Evolutionary conservation across 352 stramenopile species (phyloP).

Genomic region (Blastocystis sp.): DNA sequence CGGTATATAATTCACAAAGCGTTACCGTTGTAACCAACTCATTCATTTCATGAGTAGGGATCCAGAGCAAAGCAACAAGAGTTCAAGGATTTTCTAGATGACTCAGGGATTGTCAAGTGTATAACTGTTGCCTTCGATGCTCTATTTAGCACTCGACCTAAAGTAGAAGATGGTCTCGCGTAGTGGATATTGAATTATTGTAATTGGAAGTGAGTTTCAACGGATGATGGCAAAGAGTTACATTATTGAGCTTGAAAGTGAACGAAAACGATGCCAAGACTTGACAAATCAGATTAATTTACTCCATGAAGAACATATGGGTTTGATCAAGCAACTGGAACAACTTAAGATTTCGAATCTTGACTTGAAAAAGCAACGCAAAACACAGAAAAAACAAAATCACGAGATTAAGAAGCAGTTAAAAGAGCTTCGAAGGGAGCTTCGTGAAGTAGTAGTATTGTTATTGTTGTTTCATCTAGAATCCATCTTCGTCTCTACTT

Average conservation of each 20-base stretch:
- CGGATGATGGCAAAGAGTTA: background rate
- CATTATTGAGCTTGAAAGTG: background rate
- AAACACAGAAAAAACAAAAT: background rate
- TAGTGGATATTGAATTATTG: background rate
- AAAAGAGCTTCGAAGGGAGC: background rate
- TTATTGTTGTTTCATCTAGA: background rate
- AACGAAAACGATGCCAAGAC: background rate
- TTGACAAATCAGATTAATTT: background rate
- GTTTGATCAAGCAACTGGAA: background rate
- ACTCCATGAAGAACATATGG: background rate
- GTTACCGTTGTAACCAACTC: no score
- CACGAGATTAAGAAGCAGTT: conserved; percentile 8
- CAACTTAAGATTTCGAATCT: background rate
- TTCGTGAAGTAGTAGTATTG: background rate
- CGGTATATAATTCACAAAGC: no score
- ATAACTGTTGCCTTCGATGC: conserved; percentile 14
- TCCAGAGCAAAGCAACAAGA: background rate
- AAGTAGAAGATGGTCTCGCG: conserved; percentile 21
- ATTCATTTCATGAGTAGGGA: conserved; percentile 1
- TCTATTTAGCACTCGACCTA: background rate
- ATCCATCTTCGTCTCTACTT: background rate
- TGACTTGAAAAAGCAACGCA: background rate
- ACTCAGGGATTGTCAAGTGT: conserved; percentile 45
- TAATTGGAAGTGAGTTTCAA: background rate
- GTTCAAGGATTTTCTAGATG: conserved; percentile 47